Evolutionary conservation across 352 stramenopile genomes (phyloP).

Genomic region (Phytophthora cactorum): DNA sequence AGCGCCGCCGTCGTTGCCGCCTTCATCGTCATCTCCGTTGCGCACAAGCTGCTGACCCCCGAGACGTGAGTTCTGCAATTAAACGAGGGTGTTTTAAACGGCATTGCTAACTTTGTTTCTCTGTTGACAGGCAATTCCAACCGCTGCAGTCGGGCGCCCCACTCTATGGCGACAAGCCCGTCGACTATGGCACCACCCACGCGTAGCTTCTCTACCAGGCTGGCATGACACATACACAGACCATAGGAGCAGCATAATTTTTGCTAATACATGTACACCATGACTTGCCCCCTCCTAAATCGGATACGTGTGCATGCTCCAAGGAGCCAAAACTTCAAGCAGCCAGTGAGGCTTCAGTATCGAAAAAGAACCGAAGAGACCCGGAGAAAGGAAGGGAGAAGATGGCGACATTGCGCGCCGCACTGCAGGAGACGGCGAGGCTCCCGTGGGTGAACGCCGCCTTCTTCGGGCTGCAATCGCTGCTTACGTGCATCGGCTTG

Average conservation of each 20-base stretch:
- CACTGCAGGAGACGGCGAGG: constrained; percentile 17
- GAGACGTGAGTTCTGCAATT: constrained; percentile 36
- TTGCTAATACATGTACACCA: constrained; percentile 13
- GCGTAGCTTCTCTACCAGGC: constrained; percentile 11
- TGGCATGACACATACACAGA: constrained; percentile 5
- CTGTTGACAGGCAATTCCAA: constrained; percentile 22
- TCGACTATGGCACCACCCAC: constrained; percentile 53
- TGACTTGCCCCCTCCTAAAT: constrained; percentile 9
- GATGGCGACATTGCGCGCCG: constrained; percentile 17
- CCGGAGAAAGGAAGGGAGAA: background rate
- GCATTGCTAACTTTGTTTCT: constrained; percentile 10
- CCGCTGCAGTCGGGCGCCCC: constrained; percentile 36
- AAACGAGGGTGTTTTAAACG: background rate
- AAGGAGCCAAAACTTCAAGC: constrained; percentile 27
- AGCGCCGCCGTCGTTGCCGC: constrained; percentile 61
- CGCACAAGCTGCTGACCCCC: constrained; percentile 40
- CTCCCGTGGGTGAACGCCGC: constrained; percentile 61
- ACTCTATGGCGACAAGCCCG: constrained; percentile 51
- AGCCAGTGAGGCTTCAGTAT: constrained; percentile 18
- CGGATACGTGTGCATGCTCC: background rate
- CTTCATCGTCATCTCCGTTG: constrained; percentile 65
- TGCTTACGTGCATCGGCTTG: constrained; percentile 52
- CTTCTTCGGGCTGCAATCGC: constrained; percentile 59
- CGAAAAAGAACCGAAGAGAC: constrained; percentile 19
- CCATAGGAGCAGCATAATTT: constrained; percentile 2